Percentiles rank a stretch among this genome's conserved stretches.
These are phyloP conservation scores for Boletus pseudo-olivaceus DNA, from an alignment of 768 basidiomycete species.

Conservation along the genomic window DNA sequence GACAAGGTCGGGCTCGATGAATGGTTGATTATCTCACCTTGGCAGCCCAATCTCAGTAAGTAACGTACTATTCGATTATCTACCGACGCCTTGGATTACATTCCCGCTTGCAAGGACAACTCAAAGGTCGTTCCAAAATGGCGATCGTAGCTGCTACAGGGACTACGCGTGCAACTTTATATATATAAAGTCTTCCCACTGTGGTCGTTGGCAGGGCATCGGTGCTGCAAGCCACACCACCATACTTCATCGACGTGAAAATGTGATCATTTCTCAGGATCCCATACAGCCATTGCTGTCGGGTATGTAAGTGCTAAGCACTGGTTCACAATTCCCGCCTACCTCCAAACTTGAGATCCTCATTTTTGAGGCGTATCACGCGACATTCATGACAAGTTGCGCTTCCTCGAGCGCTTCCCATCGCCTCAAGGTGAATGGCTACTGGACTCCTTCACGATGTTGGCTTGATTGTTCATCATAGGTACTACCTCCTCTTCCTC, in stretches of 20 bases:
- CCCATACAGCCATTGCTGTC: neutral
- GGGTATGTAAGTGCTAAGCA: neutral
- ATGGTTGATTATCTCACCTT: neutral
- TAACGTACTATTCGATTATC: neutral
- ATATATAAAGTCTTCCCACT: neutral
- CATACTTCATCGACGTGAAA: neutral
- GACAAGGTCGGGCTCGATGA: neutral
- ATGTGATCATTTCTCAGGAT: too few relatives aligned
- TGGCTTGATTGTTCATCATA: neutral
- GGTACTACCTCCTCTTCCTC: neutral
- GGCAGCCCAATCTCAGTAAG: neutral
- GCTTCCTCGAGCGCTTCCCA: neutral
- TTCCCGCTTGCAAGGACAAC: neutral
- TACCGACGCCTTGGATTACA: neutral
- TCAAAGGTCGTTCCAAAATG: neutral
- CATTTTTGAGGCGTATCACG: too few relatives aligned
- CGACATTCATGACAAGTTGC: neutral
- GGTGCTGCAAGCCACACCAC: neutral
- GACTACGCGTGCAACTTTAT: neutral
- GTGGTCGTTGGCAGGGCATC: neutral
- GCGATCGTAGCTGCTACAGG: neutral
- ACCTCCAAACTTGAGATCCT: neutral
- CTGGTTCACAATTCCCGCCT: too few relatives aligned
- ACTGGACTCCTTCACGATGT: neutral
- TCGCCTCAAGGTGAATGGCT: neutral